phyloP scores from a whole-genome alignment of 345 rosid species.

The Balakata baccata region DNA sequence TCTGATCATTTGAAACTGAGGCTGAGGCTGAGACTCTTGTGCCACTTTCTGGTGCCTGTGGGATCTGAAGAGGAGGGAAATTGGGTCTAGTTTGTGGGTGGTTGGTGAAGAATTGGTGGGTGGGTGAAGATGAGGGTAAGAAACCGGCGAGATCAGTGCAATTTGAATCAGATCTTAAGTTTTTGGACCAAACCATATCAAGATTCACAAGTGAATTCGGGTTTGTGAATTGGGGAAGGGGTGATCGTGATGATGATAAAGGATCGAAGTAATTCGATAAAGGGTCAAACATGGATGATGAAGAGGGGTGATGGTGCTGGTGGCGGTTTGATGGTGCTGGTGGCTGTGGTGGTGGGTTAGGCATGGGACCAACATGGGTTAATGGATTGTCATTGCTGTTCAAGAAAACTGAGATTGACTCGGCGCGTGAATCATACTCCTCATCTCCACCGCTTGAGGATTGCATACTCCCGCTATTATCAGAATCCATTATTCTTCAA shows the following conservation, averaged over 20 bases:
- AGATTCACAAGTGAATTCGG: constrained; percentile 43
- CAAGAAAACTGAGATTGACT: constrained; percentile 50
- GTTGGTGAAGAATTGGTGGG: constrained; percentile 33
- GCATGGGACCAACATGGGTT: constrained; percentile 24
- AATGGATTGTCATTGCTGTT: constrained; percentile 26
- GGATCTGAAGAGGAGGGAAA: constrained; percentile 18
- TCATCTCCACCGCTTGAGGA: constrained; percentile 79
- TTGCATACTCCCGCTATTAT: constrained; percentile 72
- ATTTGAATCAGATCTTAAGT: constrained; percentile 47
- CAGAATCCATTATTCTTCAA: constrained; percentile 58
- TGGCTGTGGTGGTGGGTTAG: constrained; percentile 36
- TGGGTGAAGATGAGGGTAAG: constrained; percentile 39
- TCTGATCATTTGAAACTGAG: constrained; percentile 30
- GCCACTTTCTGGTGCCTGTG: constrained; percentile 14
- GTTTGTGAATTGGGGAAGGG: constrained; percentile 24
- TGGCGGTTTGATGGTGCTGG: constrained; percentile 20
- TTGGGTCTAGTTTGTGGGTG: constrained; percentile 19
- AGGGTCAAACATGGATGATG: constrained; percentile 46
- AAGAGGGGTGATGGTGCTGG: constrained; percentile 22
- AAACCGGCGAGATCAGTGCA: constrained; percentile 51
- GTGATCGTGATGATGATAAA: constrained; percentile 25
- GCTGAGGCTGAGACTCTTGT: constrained; percentile 5
- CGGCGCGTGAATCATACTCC: constrained; percentile 75
- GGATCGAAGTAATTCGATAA: constrained; percentile 58
- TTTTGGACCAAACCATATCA: constrained; percentile 52